Evolutionary conservation across 1,284 basidiomycete genomes (phyloP), one percentile per base, ranked within the genome.

Genomic region (Spongispora temasekensis): DNA sequence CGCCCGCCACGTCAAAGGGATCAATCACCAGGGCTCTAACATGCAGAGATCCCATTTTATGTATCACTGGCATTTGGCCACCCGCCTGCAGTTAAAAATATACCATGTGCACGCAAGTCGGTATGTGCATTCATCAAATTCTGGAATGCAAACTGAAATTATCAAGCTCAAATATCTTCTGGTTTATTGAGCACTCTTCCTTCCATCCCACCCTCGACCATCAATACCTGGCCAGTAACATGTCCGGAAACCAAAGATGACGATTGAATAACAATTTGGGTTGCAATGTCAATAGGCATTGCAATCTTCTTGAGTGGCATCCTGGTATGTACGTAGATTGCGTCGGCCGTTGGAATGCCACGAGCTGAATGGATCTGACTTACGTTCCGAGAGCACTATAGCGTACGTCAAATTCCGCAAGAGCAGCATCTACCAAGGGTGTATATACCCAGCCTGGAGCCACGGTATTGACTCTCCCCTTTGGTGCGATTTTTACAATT

Each of bases 151-250:
- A n/a, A n/a, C n/a, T n/a, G n/a, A n/a, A n/a, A n/a, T n/a, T n/a
- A n/a, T n/a, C n/a, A n/a, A 34, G 32, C 32, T 52, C 34, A 60
- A 50, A 73, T 58, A 58, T 82, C 81, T 42, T 75, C 71, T 9
- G 72, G 76, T 46, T 65, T 71, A 63, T 83, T 82, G 58, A 82
- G 67, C 28, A 83, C 60, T 19, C 81, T 75, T 54, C 89, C 89
- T 77, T 92, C 89, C 89, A 91, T 89, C 0, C 90, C 89, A 1
- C 89, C 90, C 61, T 86, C 84, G 1, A 91, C 82, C 83, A 89
- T 86, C 52, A 90, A 66, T 17, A 86, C 81, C 67, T 90, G 83
- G 0, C 90, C 89, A 0, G 85, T 84, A 25, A 91, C 81, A 70
- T 92, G 90, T 0, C 89, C 88, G 9, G 89, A 91, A 2, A 91